Percentiles rank a stretch among this genome's conserved stretches.
Conservation (phyloP, 2,329 filamentous ascomycete genomes). For the Trichoderma afroharzianum region DNA sequence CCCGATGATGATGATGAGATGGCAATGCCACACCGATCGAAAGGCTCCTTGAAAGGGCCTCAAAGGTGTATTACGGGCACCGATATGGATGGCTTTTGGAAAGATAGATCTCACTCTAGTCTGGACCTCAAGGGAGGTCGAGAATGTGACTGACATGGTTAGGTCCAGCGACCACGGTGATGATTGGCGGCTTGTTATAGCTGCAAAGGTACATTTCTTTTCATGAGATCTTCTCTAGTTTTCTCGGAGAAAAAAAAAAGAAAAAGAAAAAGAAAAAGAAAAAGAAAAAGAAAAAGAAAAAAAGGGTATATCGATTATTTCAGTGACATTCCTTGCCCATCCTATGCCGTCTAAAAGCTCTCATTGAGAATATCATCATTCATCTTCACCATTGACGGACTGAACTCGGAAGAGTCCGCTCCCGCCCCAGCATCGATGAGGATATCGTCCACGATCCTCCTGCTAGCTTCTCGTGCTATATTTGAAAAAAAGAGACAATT, state of each 20-base stretch:
- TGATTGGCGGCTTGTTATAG: neutral
- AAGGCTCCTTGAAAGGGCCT: neutral
- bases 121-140: neutral
- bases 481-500: neutral
- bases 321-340: neutral
- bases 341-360: slow-evolving; percentile 46
- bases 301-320: neutral
- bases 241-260: neutral
- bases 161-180: neutral
- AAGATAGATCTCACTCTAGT: neutral
- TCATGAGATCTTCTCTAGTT: neutral
- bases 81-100: neutral
- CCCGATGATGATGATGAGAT: neutral
- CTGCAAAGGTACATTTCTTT: neutral
- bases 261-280: neutral
- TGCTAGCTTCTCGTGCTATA: slow-evolving; percentile 72
- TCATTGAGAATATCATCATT: slow-evolving; percentile 59
- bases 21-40: neutral
- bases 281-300: neutral
- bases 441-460: slow-evolving; percentile 76
- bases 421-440: slow-evolving; percentile 70
- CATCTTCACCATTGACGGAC: slow-evolving; percentile 64
- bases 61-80: neutral
- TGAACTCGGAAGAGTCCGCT: slow-evolving; percentile 53
- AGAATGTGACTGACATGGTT: neutral